Conservation (phyloP, 306 rosid species). For the Crataegus laevigata region DNA sequence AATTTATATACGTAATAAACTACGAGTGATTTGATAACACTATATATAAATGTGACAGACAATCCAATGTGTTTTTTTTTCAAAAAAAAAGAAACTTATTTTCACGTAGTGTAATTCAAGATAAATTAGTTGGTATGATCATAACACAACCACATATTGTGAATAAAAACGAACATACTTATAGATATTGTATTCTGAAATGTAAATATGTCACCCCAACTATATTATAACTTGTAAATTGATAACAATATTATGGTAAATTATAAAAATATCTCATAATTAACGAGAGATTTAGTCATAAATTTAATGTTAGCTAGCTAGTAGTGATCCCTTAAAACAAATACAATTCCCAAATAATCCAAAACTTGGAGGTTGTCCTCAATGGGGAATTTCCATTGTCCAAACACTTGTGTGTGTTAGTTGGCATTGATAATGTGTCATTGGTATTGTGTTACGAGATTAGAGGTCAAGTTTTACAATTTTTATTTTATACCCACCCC, state of each 20-base stretch:
- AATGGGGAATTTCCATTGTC: neutral
- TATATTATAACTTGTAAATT: neutral
- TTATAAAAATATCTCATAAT: neutral
- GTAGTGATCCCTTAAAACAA: neutral
- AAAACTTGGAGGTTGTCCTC: slow-evolving; percentile 10
- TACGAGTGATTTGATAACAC: neutral
- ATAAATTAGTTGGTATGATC: neutral
- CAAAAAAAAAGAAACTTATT: too few species aligned
- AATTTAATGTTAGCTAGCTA: neutral
- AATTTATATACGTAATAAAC: too few species aligned
- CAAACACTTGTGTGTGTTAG: neutral
- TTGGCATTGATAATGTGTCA: neutral
- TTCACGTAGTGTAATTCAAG: too few species aligned
- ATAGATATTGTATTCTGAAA: neutral
- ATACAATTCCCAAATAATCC: neutral
- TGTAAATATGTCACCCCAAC: neutral
- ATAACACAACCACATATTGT: neutral
- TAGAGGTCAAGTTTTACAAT: neutral
- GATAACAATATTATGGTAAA: neutral
- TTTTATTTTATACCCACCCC: slow-evolving; percentile 1
- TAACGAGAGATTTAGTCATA: slow-evolving; percentile 5
- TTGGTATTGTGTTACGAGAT: neutral
- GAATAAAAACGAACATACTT: too few species aligned
- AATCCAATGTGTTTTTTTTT: too few species aligned
- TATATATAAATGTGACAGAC: too few species aligned